Percentiles rank a stretch among this genome's conserved stretches.
Conservation (phyloP, 345 rosid genomes). For the Ceriops zippeliana region DNA sequence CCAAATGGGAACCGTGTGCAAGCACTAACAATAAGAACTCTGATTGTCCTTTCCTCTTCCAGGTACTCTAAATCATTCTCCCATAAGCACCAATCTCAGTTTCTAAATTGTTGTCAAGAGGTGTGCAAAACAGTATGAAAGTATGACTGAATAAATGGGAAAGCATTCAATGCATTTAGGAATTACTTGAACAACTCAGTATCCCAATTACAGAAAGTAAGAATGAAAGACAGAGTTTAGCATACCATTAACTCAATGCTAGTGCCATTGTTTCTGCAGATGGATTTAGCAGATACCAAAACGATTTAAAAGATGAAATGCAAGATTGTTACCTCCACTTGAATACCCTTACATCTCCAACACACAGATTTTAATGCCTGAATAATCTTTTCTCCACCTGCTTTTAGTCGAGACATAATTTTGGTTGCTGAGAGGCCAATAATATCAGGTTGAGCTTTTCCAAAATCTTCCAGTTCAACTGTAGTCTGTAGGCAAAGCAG, state of each 20-base stretch:
- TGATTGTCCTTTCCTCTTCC: neutral
- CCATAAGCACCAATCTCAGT: too few species aligned
- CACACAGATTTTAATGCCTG: constrained; percentile 76
- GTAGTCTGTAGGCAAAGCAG: constrained; percentile 39
- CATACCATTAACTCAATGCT: neutral
- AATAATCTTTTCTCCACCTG: constrained; percentile 55
- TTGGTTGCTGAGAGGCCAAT: constrained; percentile 64
- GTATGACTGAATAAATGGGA: too few species aligned
- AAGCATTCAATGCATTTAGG: neutral
- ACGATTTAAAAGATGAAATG: constrained; percentile 10
- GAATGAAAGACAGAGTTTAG: neutral
- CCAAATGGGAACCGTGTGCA: neutral
- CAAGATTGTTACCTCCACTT: constrained; percentile 65
- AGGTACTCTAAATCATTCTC: neutral
- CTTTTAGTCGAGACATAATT: constrained; percentile 64
- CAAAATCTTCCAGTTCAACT: constrained; percentile 76
- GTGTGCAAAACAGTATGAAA: too few species aligned
- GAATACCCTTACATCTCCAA: constrained; percentile 75
- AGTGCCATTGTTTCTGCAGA: neutral
- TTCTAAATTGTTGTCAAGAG: too few species aligned
- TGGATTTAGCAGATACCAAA: neutral
- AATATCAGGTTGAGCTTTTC: constrained; percentile 74
- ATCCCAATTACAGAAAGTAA: neutral
- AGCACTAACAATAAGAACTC: neutral
- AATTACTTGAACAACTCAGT: neutral